A percentile compares a stretch with the other conserved stretches of the same genome.
Conservation (phyloP, 345 rosid species). For the Gossypium bickii region DNA sequence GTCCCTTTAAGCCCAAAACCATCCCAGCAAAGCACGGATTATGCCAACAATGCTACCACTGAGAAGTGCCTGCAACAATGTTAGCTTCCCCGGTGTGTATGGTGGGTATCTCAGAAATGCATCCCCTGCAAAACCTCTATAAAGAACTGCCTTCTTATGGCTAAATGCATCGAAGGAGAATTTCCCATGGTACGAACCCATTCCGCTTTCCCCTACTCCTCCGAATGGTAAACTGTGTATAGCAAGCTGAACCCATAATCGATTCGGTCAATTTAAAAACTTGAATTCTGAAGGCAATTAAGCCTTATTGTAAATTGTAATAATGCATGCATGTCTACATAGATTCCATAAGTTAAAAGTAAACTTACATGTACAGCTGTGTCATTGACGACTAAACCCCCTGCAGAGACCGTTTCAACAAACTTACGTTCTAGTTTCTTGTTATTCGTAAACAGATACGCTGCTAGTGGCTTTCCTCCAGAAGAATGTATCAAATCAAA, state of each 20-base stretch:
- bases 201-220: constrained; percentile 94
- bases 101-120: constrained; percentile 76
- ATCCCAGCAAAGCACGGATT: constrained; percentile 53
- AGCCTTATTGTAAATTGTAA: not conserved
- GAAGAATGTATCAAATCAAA: constrained; percentile 69
- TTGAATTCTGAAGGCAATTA: no score
- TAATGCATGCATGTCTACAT: constrained; percentile 10
- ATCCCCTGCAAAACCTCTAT: constrained; percentile 60
- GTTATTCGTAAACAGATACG: constrained; percentile 74
- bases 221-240: constrained; percentile 74
- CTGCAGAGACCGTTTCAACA: constrained; percentile 66
- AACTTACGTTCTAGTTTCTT: constrained; percentile 67
- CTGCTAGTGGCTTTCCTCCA: constrained; percentile 78
- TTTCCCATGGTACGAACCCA: constrained; percentile 89
- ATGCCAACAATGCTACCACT: constrained; percentile 39
- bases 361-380: constrained; percentile 66
- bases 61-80: constrained; percentile 57
- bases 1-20: constrained; percentile 27
- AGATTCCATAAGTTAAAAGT: constrained; percentile 6
- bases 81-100: constrained; percentile 54
- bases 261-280: no score
- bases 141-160: constrained; percentile 90
- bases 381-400: constrained; percentile 84
- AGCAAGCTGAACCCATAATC: constrained; percentile 47
- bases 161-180: constrained; percentile 92